These are phyloP conservation scores for Colletotrichum truncatum DNA, from an alignment of 2,329 filamentous ascomycete genomes.

Conservation along the genomic window DNA sequence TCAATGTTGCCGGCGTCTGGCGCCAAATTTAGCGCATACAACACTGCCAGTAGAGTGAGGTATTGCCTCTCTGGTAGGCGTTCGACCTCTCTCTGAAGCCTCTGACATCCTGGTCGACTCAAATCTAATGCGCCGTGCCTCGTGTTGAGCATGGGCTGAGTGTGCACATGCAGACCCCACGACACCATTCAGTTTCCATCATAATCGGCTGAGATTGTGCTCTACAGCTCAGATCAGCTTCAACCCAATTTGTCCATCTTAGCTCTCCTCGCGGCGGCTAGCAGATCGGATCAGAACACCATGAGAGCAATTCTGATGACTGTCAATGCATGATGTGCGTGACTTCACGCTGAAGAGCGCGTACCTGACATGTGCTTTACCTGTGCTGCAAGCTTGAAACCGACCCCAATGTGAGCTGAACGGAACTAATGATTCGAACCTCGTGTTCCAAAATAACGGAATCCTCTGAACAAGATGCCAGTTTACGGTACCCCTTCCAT, in stretches of 20 bases:
- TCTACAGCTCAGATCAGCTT: background rate
- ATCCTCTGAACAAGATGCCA: background rate
- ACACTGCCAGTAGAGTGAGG: background rate
- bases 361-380: background rate
- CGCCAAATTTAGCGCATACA: conserved; percentile 28
- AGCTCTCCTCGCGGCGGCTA: conserved; percentile 1
- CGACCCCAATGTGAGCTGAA: conserved; percentile 15
- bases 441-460: conserved; percentile 23
- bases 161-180: background rate
- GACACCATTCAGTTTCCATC: background rate
- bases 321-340: background rate
- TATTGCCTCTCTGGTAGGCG: background rate
- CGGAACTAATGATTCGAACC: background rate
- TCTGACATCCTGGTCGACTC: background rate
- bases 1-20: conserved; percentile 8
- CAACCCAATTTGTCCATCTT: background rate
- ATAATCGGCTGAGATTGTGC: background rate
- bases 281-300: background rate
- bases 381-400: background rate
- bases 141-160: conserved; percentile 6
- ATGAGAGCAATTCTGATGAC: background rate
- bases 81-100: background rate
- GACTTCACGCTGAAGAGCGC: background rate
- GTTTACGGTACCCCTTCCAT: no score
- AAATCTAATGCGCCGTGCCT: background rate